Conservation (phyloP, 345 rosid species). For the Aquilaria sinensis region DNA sequence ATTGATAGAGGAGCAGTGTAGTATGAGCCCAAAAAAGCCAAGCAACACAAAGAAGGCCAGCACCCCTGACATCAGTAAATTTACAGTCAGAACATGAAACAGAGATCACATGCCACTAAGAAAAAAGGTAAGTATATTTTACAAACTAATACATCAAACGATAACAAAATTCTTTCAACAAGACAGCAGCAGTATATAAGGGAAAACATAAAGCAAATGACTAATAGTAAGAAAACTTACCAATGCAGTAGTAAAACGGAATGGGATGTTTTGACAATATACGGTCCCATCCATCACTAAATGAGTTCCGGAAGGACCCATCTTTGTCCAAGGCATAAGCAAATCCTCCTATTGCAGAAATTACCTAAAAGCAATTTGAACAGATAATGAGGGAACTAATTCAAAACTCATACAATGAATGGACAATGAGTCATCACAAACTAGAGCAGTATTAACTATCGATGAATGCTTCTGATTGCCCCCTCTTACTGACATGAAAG, state of each 20-base stretch:
- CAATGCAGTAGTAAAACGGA: conserved; percentile 93
- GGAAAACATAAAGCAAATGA: not conserved
- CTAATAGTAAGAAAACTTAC: conserved; percentile 25
- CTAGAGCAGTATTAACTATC: too few relatives aligned
- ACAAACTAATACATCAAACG: not conserved
- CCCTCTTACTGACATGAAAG: too few relatives aligned
- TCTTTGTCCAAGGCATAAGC: conserved; percentile 92
- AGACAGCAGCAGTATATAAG: conserved; percentile 2
- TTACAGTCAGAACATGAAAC: conserved; percentile 9
- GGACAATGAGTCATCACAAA: too few relatives aligned
- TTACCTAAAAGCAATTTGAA: conserved; percentile 35
- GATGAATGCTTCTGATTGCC: too few relatives aligned
- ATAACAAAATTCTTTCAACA: not conserved
- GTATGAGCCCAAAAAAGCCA: conserved; percentile 81
- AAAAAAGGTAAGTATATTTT: conserved; percentile 1
- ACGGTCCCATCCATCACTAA: conserved; percentile 94
- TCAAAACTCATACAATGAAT: not conserved
- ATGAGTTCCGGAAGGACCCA: conserved; percentile 86
- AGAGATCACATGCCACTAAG: not conserved
- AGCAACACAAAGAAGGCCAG: conserved; percentile 81
- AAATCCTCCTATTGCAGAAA: conserved; percentile 70
- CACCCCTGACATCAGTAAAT: conserved; percentile 45
- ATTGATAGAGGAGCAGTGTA: conserved; percentile 81
- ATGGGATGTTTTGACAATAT: conserved; percentile 84
- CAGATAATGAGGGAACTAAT: not conserved